Evolutionary conservation across 108 stramenopile species (phyloP).

Genomic region (Cyclotella choctawhatcheeana): DNA sequence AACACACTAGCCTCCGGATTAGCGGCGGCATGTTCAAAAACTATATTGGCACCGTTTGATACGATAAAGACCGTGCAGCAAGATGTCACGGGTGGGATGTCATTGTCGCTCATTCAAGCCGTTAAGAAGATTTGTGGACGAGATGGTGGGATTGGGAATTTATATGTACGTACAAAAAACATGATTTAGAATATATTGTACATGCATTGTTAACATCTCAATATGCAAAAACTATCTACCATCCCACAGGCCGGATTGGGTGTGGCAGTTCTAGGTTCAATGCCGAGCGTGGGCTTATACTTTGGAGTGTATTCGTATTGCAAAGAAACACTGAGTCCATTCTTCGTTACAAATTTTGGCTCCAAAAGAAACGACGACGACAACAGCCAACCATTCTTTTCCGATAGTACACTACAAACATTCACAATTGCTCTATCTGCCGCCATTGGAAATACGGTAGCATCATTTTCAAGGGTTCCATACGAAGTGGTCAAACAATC

Average conservation of each 20-base stretch:
- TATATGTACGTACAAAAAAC: conserved; percentile 83
- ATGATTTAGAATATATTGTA: too few relatives aligned
- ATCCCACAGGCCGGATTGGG: conserved; percentile 66
- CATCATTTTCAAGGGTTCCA: conserved; percentile 92
- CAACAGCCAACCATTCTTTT: conserved; percentile 1
- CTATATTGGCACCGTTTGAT: conserved; percentile 91
- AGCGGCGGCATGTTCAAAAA: conserved; percentile 88
- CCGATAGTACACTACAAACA: conserved; percentile 41
- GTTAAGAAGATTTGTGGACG: conserved; percentile 59
- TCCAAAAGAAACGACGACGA: conserved; percentile 17
- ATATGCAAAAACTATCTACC: conserved; percentile 3
- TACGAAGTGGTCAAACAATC: conserved; percentile 96
- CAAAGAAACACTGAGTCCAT: conserved; percentile 65
- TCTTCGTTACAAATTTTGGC: conserved; percentile 29
- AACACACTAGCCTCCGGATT: conserved; percentile 87
- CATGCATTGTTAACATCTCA: too few relatives aligned
- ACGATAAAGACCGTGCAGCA: conserved; percentile 96
- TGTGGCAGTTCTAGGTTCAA: conserved; percentile 81
- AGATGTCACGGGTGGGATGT: conserved; percentile 40
- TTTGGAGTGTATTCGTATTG: conserved; percentile 90
- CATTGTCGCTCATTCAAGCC: conserved; percentile 69
- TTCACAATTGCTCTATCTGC: conserved; percentile 81
- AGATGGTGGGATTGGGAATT: conserved; percentile 74
- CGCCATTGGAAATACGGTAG: conserved; percentile 90
- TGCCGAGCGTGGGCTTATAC: conserved; percentile 89